Percentiles rank a stretch among this genome's conserved stretches.
phyloP scores from a whole-genome alignment of 495 filamentous ascomycete species.

The Sordaria brevicollis region DNA sequence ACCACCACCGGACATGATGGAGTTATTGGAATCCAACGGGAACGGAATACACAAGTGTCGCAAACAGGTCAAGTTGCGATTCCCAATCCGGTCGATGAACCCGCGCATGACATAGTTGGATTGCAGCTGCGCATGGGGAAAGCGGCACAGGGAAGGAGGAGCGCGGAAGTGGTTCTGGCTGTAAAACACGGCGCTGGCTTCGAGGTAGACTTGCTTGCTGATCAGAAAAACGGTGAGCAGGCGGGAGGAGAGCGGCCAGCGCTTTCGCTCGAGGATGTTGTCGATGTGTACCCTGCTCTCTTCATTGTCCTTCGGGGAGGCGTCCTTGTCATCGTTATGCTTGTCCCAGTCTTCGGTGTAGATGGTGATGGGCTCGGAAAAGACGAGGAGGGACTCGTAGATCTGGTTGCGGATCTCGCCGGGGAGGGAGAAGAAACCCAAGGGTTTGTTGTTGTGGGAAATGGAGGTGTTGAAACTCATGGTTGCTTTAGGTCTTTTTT shows the following conservation, averaged over 20 bases:
- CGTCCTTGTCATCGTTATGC: not conserved
- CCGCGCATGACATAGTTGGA: slow-evolving; percentile 8
- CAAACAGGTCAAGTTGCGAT: not conserved
- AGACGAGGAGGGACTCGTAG: slow-evolving; percentile 6
- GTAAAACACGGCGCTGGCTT: slow-evolving; percentile 11
- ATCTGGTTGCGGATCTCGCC: slow-evolving; percentile 14
- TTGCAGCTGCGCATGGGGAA: slow-evolving; percentile 3
- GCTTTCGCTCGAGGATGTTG: not conserved
- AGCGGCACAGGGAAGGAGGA: not conserved
- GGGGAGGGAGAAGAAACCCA: slow-evolving; percentile 1
- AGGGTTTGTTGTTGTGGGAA: not conserved
- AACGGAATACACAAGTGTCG: slow-evolving; percentile 5
- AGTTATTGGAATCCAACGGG: slow-evolving; percentile 2
- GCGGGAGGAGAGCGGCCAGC: slow-evolving; percentile 1
- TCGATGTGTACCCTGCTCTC: not conserved
- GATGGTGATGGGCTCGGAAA: slow-evolving; percentile 1
- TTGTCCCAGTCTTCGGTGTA: not conserved
- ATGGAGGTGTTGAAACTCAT: not conserved
- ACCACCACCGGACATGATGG: slow-evolving; percentile 22
- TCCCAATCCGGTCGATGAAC: slow-evolving; percentile 11
- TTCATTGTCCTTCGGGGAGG: not conserved
- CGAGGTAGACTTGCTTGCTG: slow-evolving; percentile 3
- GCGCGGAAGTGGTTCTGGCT: slow-evolving; percentile 2
- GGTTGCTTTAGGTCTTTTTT: not conserved
- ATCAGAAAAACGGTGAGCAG: slow-evolving; percentile 4